Evolutionary conservation across 352 stramenopile genomes (phyloP).

Genomic region (Globisporangium radiosum): DNA sequence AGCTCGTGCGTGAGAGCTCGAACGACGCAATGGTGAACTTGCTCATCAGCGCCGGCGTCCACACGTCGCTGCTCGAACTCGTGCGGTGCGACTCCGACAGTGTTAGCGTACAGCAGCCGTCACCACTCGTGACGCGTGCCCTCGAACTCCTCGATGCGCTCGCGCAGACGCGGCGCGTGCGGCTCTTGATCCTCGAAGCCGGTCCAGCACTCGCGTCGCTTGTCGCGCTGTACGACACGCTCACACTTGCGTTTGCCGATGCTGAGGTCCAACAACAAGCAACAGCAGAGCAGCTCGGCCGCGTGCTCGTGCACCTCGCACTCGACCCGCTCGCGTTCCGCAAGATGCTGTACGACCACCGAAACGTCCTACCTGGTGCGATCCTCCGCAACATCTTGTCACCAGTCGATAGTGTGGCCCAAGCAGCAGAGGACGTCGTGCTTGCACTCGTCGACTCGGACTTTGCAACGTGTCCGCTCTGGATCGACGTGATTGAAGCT

Average conservation of each 20-base stretch:
- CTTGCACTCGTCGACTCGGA: slow-evolving; percentile 74
- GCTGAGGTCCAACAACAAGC: slow-evolving; percentile 29
- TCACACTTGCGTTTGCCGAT: slow-evolving; percentile 28
- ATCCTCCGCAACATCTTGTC: slow-evolving; percentile 71
- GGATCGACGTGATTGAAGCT: slow-evolving; percentile 64
- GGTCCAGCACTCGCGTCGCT: slow-evolving; percentile 43
- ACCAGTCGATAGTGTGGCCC: slow-evolving; percentile 32
- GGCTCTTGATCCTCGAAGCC: slow-evolving; percentile 61
- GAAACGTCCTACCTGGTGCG: slow-evolving; percentile 32
- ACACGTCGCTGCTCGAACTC: slow-evolving; percentile 61
- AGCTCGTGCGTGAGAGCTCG: slow-evolving; percentile 51
- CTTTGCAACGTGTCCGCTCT: slow-evolving; percentile 77
- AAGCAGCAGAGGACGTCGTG: slow-evolving; percentile 65
- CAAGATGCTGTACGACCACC: slow-evolving; percentile 74
- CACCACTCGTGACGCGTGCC: slow-evolving; percentile 8
- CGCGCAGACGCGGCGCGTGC: slow-evolving; percentile 55
- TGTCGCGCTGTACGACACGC: slow-evolving; percentile 47
- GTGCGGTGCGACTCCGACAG: slow-evolving; percentile 27
- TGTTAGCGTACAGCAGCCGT: too few relatives aligned
- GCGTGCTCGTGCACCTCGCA: slow-evolving; percentile 60
- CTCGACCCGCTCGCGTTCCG: slow-evolving; percentile 74
- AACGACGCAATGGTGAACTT: slow-evolving; percentile 62
- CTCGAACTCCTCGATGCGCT: slow-evolving; percentile 49
- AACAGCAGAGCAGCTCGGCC: slow-evolving; percentile 39
- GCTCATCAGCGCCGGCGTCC: slow-evolving; percentile 58